Conservation (phyloP, 305 asterid species). For the Rubia tinctorum region DNA sequence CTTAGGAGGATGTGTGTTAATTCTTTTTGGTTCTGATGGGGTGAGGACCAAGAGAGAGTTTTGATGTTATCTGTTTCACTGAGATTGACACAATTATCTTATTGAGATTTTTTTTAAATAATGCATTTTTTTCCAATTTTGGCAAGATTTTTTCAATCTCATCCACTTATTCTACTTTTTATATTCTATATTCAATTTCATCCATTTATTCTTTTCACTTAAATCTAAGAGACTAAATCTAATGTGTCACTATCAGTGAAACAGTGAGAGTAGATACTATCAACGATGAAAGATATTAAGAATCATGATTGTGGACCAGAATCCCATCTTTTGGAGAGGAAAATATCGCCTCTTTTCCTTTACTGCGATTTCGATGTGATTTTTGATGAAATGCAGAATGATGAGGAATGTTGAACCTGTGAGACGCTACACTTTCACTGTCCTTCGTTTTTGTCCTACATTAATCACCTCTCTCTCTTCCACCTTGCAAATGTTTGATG, state of each 20-base stretch:
- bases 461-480: neutral
- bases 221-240: too few species aligned
- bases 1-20: too few species aligned
- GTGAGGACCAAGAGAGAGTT: conserved; percentile 2
- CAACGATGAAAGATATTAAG: conserved; percentile 3
- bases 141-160: too few species aligned
- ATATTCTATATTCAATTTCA: too few species aligned
- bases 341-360: conserved; percentile 4
- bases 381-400: conserved; percentile 6
- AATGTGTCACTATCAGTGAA: too few species aligned
- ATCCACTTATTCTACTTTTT: too few species aligned
- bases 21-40: neutral
- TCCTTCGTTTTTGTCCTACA: neutral
- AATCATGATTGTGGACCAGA: conserved; percentile 23
- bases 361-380: conserved; percentile 20
- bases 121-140: too few species aligned
- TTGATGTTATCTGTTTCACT: too few species aligned
- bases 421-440: neutral
- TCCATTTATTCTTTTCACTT: too few species aligned
- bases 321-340: conserved; percentile 12
- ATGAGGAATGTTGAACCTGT: conserved; percentile 3
- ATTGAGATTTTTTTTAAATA: too few species aligned
- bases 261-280: conserved; percentile 19
- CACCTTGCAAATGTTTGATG: too few species aligned
- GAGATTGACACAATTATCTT: too few species aligned